These are phyloP conservation scores for Diddensiella transvaalensis DNA, from an alignment of 805 yeast species.

Conservation along the genomic window DNA sequence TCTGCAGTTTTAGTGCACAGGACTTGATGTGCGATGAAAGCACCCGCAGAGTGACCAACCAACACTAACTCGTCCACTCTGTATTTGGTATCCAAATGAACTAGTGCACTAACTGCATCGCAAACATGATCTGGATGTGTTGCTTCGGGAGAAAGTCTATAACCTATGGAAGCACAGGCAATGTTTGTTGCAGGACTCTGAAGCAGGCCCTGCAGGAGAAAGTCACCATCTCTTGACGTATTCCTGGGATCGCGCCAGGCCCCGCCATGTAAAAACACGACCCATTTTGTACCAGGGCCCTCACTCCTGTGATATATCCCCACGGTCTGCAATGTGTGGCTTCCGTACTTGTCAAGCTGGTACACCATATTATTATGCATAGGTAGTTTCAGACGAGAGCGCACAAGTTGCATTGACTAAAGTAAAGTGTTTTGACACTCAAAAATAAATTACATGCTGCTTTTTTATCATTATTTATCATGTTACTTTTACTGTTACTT, in stretches of 20 bases:
- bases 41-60: constrained; percentile 82
- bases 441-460: too few relatives aligned
- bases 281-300: constrained; percentile 22
- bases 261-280: constrained; percentile 77
- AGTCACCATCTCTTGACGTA: constrained; percentile 53
- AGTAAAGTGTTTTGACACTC: too few relatives aligned
- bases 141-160: constrained; percentile 61
- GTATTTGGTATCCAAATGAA: constrained; percentile 22
- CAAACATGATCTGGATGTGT: constrained; percentile 58
- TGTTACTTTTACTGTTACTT: too few relatives aligned
- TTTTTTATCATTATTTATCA: too few relatives aligned
- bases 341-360: neutral
- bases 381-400: too few relatives aligned
- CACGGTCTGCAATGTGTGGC: constrained; percentile 4
- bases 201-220: constrained; percentile 32
- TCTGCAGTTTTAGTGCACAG: constrained; percentile 2
- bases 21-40: constrained; percentile 59
- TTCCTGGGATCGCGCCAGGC: constrained; percentile 77
- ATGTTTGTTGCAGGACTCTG: constrained; percentile 11
- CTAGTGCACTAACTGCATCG: constrained; percentile 51
- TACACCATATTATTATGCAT: too few relatives aligned
- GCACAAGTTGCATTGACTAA: too few relatives aligned
- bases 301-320: constrained; percentile 2
- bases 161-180: constrained; percentile 49
- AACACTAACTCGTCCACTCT: constrained; percentile 34